A percentile compares a stretch with the other conserved stretches of the same genome.
Evolutionary conservation across 306 rosid species (phyloP).

Genomic region (Alnus glutinosa): DNA sequence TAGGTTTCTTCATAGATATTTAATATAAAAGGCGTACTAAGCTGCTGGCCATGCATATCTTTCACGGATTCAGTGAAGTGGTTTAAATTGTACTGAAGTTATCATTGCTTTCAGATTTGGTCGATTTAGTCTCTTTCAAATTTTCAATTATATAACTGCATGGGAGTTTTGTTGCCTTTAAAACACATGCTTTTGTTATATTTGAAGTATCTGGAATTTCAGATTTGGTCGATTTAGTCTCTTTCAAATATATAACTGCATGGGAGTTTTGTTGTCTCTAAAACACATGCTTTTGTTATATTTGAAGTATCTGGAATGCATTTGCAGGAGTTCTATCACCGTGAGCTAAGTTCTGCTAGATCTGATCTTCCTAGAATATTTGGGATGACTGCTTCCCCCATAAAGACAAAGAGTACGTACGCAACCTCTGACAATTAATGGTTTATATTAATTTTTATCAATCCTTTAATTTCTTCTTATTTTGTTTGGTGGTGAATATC

Average conservation of each 20-base stretch:
- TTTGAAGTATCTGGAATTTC: no score
- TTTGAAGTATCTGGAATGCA: constrained; percentile 25
- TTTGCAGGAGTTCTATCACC: constrained; percentile 81
- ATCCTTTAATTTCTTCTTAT: neutral
- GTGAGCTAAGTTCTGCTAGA: constrained; percentile 33
- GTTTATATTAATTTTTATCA: constrained; percentile 10
- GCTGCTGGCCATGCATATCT: no score
- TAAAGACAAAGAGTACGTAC: constrained; percentile 76
- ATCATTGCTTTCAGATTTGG: no score
- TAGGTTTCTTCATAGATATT: neutral
- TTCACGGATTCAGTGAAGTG: no score
- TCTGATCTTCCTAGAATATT: constrained; percentile 67
- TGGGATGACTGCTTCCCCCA: constrained; percentile 94
- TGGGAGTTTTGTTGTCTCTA: no score
- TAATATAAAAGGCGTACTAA: neutral
- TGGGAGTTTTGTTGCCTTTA: neutral
- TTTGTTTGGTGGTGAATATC: neutral
- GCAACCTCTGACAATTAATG: neutral
- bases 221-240: no score
- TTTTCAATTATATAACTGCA: no score
- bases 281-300: no score
- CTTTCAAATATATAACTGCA: no score
- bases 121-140: no score
- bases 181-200: constrained; percentile 11
- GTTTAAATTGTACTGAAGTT: no score